phyloP scores from a whole-genome alignment of 768 basidiomycete species.

The Boletus barrowsii region DNA sequence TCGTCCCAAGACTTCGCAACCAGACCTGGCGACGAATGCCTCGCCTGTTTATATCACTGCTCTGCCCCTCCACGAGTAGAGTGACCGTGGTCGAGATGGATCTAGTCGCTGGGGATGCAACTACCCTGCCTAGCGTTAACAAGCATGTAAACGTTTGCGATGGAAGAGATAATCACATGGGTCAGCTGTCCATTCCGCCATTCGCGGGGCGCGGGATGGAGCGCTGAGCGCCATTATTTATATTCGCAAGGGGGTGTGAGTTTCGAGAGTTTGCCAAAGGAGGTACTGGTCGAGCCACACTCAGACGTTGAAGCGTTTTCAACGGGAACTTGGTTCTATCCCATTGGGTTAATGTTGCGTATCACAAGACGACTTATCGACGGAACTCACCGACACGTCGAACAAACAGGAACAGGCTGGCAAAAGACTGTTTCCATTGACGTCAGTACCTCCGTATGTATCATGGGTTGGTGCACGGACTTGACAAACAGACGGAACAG shows the following conservation, averaged over 20 bases:
- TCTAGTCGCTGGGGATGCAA: not conserved
- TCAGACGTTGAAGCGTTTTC: conserved; percentile 83
- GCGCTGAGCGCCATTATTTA: conserved; percentile 29
- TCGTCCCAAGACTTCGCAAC: conserved; percentile 16
- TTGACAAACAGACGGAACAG: conserved; percentile 97
- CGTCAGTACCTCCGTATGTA: conserved; percentile 7
- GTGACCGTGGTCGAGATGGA: not conserved
- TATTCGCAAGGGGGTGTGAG: conserved; percentile 34
- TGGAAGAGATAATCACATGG: too few relatives aligned
- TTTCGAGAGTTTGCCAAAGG: conserved; percentile 27
- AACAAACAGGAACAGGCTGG: conserved; percentile 88
- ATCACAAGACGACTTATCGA: not conserved
- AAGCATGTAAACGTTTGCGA: not conserved
- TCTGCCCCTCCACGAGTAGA: conserved; percentile 35
- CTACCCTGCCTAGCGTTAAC: not conserved
- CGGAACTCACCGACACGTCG: conserved; percentile 79
- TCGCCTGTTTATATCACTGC: conserved; percentile 58
- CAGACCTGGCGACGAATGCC: conserved; percentile 13
- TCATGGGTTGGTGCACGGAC: conserved; percentile 44
- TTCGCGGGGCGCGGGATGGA: conserved; percentile 15
- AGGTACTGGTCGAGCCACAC: conserved; percentile 51
- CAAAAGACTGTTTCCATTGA: conserved; percentile 70
- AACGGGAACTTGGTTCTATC: conserved; percentile 91
- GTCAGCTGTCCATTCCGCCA: conserved; percentile 18
- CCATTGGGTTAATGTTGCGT: not conserved